Conservation (phyloP, 164 flowering plant species). For the Umbilicus rupestris region DNA sequence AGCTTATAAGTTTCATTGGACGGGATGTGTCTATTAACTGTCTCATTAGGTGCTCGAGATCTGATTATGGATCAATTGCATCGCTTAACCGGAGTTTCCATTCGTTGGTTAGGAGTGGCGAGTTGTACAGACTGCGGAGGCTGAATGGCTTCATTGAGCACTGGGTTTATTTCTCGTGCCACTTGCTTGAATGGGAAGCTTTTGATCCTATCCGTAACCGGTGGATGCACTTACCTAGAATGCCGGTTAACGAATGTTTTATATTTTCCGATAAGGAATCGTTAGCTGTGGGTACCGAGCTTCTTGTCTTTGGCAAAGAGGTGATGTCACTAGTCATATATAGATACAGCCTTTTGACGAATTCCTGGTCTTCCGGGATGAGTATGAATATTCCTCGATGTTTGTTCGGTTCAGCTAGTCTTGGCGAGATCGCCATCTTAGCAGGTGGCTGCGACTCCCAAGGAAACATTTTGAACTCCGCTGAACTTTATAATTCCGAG, state of each 20-base stretch:
- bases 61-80: constrained; percentile 39
- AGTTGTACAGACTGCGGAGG: constrained; percentile 26
- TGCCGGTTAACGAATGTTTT: constrained; percentile 30
- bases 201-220: constrained; percentile 24
- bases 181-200: constrained; percentile 30
- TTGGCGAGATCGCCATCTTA: constrained; percentile 31
- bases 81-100: constrained; percentile 28
- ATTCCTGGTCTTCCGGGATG: constrained; percentile 30
- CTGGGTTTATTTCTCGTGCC: constrained; percentile 36
- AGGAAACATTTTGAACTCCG: constrained; percentile 25
- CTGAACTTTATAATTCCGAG: constrained; percentile 34
- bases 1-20: constrained; percentile 26
- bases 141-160: constrained; percentile 22
- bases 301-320: constrained; percentile 36
- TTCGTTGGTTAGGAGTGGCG: constrained; percentile 22
- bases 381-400: constrained; percentile 29
- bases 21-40: constrained; percentile 36
- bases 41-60: constrained; percentile 33
- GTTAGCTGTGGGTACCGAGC: constrained; percentile 35
- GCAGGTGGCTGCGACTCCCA: constrained; percentile 36
- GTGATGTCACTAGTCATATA: constrained; percentile 21
- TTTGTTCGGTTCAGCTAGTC: constrained; percentile 38
- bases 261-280: constrained; percentile 36
- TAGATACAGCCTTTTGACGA: constrained; percentile 25
- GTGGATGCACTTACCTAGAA: constrained; percentile 33